Evolutionary conservation across 2,329 filamentous ascomycete genomes (phyloP).

Genomic region (Trichoderma sp.): DNA sequence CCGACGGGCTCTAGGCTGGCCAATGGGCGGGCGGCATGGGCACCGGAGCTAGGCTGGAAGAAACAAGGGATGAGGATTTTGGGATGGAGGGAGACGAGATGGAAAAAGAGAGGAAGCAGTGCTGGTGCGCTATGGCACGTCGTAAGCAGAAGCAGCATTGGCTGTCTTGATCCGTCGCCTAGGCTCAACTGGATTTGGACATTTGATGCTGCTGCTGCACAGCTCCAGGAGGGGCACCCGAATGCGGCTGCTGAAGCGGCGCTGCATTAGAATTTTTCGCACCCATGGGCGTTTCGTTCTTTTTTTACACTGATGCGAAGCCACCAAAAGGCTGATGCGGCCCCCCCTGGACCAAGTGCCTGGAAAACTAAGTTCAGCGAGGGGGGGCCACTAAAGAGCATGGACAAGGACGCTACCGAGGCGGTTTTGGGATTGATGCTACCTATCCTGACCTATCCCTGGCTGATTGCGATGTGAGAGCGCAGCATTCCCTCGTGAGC

Average conservation of each 20-base stretch:
- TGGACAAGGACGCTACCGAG: background rate
- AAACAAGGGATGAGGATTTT: background rate
- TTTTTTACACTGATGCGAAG: background rate
- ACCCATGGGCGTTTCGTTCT: background rate
- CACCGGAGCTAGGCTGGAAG: slow-evolving; percentile 9
- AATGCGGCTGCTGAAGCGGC: background rate
- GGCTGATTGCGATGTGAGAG: background rate
- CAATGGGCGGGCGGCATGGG: background rate
- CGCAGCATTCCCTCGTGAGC: background rate
- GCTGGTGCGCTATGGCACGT: background rate
- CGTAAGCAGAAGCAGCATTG: background rate
- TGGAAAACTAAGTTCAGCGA: slow-evolving; percentile 4
- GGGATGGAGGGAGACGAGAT: background rate
- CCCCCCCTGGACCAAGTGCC: background rate
- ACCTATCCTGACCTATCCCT: background rate
- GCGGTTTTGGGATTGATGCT: background rate
- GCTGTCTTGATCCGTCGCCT: background rate
- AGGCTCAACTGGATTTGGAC: slow-evolving; percentile 8
- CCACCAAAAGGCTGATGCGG: background rate
- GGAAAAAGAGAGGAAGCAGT: background rate
- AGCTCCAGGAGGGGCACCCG: slow-evolving; percentile 9
- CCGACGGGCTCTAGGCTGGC: background rate
- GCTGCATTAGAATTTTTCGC: background rate
- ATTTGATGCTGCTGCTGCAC: background rate
- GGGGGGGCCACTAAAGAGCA: slow-evolving; percentile 7